phyloP scores from a whole-genome alignment of 768 basidiomycete species.

The Amanita thiersii region DNA sequence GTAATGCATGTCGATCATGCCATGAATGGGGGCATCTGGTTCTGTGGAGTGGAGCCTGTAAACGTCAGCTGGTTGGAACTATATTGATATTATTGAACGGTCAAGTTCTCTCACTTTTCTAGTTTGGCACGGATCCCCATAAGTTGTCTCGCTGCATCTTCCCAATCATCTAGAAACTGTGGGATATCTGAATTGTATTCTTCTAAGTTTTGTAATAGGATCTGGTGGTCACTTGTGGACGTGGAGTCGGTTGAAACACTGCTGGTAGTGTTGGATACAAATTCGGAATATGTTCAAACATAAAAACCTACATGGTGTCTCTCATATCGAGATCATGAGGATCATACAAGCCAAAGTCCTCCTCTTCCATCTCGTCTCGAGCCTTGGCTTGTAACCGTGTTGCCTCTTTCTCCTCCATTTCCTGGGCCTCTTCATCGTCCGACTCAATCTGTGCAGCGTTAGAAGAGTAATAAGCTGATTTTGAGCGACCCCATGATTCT shows the following conservation, averaged over 20 bases:
- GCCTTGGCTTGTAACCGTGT: conserved; percentile 69
- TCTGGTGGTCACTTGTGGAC: conserved; percentile 47
- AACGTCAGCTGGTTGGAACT: conserved; percentile 2
- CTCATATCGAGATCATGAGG: conserved; percentile 27
- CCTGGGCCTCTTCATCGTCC: conserved; percentile 84
- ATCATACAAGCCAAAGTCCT: conserved; percentile 80
- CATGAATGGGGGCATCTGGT: conserved; percentile 47
- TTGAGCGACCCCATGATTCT: conserved; percentile 79
- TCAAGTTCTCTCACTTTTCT: conserved; percentile 33
- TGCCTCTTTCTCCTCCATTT: conserved; percentile 85
- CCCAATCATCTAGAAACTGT: conserved; percentile 80
- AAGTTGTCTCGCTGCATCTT: conserved; percentile 52
- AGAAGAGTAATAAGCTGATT: conserved; percentile 79
- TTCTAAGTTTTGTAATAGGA: conserved; percentile 59
- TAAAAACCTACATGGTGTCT: conserved; percentile 24
- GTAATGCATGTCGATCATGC: conserved; percentile 80
- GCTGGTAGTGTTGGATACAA: conserved; percentile 1
- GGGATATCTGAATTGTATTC: conserved; percentile 72
- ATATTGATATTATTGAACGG: background rate
- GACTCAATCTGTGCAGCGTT: conserved; percentile 76
- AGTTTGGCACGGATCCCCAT: conserved; percentile 45
- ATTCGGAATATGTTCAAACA: background rate
- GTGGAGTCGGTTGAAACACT: conserved; percentile 32
- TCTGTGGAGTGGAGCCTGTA: conserved; percentile 40
- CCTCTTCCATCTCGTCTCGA: conserved; percentile 61